Percentiles rank a stretch among this genome's conserved stretches.
Conservation (phyloP, 2,329 filamentous ascomycete species). For the Hymenoscyphus fructigenus region DNA sequence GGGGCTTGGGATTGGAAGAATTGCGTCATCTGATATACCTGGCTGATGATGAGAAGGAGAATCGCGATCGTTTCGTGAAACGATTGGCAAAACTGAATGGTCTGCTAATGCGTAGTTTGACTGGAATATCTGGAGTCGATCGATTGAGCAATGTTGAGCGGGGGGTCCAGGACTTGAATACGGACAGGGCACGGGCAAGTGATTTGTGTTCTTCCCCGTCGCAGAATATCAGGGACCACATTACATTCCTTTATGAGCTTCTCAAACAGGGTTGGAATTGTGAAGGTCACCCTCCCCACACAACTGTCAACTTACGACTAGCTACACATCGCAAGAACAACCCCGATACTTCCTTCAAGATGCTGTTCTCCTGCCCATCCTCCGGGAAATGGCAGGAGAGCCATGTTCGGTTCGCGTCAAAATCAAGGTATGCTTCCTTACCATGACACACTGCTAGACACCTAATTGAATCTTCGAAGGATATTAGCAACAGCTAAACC, state of each 20-base stretch:
- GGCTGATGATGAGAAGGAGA: background rate
- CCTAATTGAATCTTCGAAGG: too few relatives aligned
- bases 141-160: too few relatives aligned
- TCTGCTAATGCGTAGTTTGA: too few relatives aligned
- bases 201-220: background rate
- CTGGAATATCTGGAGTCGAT: too few relatives aligned
- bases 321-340: background rate
- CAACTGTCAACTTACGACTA: background rate
- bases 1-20: background rate
- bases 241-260: background rate
- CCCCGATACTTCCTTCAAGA: background rate
- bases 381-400: background rate
- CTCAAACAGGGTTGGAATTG: slow-evolving; percentile 1
- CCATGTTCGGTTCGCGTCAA: background rate
- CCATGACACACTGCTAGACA: too few relatives aligned
- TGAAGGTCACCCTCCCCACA: background rate
- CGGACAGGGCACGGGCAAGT: too few relatives aligned
- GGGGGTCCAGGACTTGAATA: too few relatives aligned
- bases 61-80: background rate
- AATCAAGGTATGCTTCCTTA: background rate
- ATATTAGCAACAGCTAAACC: too few relatives aligned
- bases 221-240: background rate
- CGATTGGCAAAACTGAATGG: background rate
- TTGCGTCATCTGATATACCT: background rate
- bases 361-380: background rate